Percentiles rank a stretch among this genome's conserved stretches.
phyloP scores from a whole-genome alignment of 2,329 filamentous ascomycete genomes.

The Monosporascus sp. region DNA sequence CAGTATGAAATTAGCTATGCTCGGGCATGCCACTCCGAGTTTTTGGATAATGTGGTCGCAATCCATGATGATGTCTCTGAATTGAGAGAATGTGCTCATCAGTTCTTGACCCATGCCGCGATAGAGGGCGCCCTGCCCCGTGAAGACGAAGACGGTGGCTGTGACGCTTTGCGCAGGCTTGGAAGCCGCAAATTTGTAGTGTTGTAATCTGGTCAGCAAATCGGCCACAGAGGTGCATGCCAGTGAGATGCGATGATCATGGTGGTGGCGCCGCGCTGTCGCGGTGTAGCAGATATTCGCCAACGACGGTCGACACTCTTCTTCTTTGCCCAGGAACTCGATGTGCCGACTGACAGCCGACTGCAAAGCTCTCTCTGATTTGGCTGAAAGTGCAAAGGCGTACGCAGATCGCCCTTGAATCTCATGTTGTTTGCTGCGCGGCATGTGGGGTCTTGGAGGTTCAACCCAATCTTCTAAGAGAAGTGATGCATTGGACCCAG shows the following conservation, averaged over 20 bases:
- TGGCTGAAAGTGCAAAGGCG: constrained; percentile 4
- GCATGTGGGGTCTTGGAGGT: neutral
- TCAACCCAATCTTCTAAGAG: constrained; percentile 6
- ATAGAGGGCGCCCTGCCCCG: constrained; percentile 10
- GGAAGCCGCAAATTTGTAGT: neutral
- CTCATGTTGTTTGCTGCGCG: no score
- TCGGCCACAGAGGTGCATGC: constrained; percentile 5
- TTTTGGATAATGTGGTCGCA: constrained; percentile 7
- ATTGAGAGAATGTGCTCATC: constrained; percentile 7
- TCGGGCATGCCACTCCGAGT: neutral
- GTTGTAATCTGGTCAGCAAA: neutral
- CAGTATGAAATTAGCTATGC: neutral
- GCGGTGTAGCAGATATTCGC: constrained; percentile 9
- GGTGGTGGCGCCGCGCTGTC: constrained; percentile 7
- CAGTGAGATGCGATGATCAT: constrained; percentile 9
- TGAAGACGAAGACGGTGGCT: constrained; percentile 6
- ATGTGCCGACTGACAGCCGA: neutral
- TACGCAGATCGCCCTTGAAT: neutral
- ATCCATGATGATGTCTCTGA: constrained; percentile 2
- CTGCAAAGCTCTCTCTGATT: constrained; percentile 1
- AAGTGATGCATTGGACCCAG: constrained; percentile 12
- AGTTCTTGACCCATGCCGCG: constrained; percentile 13
- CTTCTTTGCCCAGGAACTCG: neutral
- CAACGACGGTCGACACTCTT: neutral
- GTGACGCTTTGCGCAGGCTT: no score